phyloP scores from a whole-genome alignment of 768 basidiomycete genomes.

The Calocera viscosa region DNA sequence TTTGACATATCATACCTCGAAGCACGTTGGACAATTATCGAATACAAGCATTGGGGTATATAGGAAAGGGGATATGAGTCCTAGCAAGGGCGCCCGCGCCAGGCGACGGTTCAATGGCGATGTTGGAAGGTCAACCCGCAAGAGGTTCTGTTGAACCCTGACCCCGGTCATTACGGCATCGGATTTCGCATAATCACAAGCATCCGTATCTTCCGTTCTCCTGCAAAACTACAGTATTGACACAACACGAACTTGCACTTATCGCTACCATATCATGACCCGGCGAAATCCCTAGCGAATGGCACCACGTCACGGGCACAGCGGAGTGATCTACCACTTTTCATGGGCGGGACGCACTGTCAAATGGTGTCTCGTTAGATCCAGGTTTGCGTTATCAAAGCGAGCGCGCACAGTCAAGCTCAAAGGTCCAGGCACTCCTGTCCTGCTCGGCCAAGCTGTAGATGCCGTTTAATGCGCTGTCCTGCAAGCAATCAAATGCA shows the following conservation, averaged over 20 bases:
- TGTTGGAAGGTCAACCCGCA: slow-evolving; percentile 1
- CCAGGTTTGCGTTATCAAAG: neutral
- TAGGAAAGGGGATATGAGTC: neutral
- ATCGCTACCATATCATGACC: no score
- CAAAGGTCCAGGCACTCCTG: slow-evolving; percentile 64
- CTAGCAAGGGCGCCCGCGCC: neutral
- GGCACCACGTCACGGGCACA: no score
- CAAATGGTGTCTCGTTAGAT: neutral
- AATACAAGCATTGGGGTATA: slow-evolving; percentile 5
- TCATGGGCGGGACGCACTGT: slow-evolving; percentile 40
- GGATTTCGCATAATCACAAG: slow-evolving; percentile 16
- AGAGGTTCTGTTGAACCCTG: no score
- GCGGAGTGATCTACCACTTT: slow-evolving; percentile 34
- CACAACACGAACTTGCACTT: no score
- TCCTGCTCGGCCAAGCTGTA: slow-evolving; percentile 48
- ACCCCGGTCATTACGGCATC: no score
- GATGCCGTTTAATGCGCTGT: neutral
- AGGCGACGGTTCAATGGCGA: neutral
- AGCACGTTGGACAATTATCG: slow-evolving; percentile 1
- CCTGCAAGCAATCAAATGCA: neutral
- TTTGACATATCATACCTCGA: neutral
- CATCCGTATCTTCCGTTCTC: no score
- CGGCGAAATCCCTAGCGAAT: no score
- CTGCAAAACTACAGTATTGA: no score
- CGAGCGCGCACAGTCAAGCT: slow-evolving; percentile 38